phyloP scores from a whole-genome alignment of 1,139 yeast species.

The Hyphopichia khmerensis region DNA sequence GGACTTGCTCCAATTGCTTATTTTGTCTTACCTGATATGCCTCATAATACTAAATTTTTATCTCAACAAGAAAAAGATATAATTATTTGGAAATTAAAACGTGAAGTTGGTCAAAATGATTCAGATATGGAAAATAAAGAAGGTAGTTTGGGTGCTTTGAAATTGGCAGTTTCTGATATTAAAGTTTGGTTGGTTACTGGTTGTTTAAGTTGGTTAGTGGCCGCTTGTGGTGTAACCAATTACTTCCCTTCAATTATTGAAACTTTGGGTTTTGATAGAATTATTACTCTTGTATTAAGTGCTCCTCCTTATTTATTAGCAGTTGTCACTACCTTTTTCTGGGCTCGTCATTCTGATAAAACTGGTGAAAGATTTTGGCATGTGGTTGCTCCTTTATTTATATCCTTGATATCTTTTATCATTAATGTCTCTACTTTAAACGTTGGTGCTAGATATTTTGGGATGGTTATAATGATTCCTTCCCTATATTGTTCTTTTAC shows the following conservation, averaged over 20 bases:
- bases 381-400: conserved; percentile 42
- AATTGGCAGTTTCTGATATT: conserved; percentile 40
- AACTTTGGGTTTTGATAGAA: conserved; percentile 49
- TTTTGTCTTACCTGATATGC: conserved; percentile 72
- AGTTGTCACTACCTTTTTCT: conserved; percentile 49
- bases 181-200: conserved; percentile 50
- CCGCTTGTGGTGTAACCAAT: conserved; percentile 59
- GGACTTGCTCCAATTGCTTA: conserved; percentile 56
- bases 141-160: conserved; percentile 35
- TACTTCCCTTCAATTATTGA: conserved; percentile 61
- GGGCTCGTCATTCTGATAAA: conserved; percentile 59
- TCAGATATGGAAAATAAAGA: conserved; percentile 35
- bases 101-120: conserved; percentile 42
- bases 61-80: conserved; percentile 49
- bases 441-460: conserved; percentile 58
- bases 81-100: conserved; percentile 42
- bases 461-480: conserved; percentile 64
- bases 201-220: conserved; percentile 49
- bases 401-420: conserved; percentile 50
- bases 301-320: conserved; percentile 63
- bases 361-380: conserved; percentile 59
- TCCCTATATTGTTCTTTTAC: conserved; percentile 57
- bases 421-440: conserved; percentile 55
- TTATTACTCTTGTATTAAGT: conserved; percentile 53
- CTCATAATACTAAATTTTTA: conserved; percentile 52